Evolutionary conservation across 2,329 filamentous ascomycete species (phyloP), one percentile per base, ranked within the genome.

Genomic region (Xylaria sp.): DNA sequence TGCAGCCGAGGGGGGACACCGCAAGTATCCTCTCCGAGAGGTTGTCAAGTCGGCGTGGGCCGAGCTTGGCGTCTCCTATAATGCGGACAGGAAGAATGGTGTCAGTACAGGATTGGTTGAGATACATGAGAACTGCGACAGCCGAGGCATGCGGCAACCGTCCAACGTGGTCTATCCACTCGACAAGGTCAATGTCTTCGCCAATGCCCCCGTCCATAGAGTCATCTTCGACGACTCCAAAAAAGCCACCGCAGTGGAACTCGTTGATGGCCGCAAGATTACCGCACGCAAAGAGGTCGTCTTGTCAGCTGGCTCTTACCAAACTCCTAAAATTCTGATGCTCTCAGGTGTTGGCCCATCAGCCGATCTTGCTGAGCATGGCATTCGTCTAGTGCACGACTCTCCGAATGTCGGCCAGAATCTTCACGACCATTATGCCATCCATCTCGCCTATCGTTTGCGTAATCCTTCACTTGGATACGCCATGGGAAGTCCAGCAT

Each of bases 201-300:
- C 65, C 49, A 57, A 68, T 46, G 63, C 65, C 34, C 8, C 57
- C 2, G 66, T 65, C 3, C 48, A 53, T 16, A 53, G 44, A 37
- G 42, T 53, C 8, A 49, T 23, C 10, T 58, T 58, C n/a, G 23
- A 35, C 4, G 42, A 37, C 3, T 19, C 16, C 30, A 54, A 64
- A 7, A 76, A 69, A 57, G 77, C 76, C 1, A 69, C 75, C 0
- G 81, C 80, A 1, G 75, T 83, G 2, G 72, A 76, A 54, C 70
- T 73, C 2, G 67, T 2, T n/a, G 68, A 54, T 61, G 71, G 19
- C 59, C 72, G 55, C 65, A 70, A 62, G 19, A 58, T 55, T 39
- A 66, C 55, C 65, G 70, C n/a, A 1, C 68, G 65, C n/a, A 69
- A 66, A 52, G 71, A 75, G 60, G 65, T 74, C 4, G 70, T 76